phyloP scores from a whole-genome alignment of 1,139 yeast species.

The Taphrina sp. region DNA sequence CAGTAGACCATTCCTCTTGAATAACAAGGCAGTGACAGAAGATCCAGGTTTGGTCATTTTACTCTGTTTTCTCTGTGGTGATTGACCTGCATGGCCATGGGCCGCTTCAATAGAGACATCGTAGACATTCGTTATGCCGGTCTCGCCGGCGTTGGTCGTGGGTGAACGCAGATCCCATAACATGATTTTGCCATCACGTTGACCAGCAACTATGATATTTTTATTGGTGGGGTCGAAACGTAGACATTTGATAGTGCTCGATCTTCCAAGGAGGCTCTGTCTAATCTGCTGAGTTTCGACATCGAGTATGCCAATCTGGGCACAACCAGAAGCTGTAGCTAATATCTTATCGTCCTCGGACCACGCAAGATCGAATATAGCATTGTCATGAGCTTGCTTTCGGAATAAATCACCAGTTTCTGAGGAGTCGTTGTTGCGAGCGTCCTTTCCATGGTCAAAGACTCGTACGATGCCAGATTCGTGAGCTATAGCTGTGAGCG shows the following conservation, averaged over 20 bases:
- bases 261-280: slow-evolving; percentile 10
- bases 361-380: slow-evolving; percentile 31
- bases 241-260: slow-evolving; percentile 26
- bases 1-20: slow-evolving; percentile 7
- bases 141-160: neutral
- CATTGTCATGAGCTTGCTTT: slow-evolving; percentile 26
- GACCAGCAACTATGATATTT: slow-evolving; percentile 17
- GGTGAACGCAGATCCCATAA: slow-evolving; percentile 33
- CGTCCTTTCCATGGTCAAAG: slow-evolving; percentile 10
- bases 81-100: slow-evolving; percentile 1
- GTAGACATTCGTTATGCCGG: neutral
- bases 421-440: neutral
- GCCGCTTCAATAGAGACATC: slow-evolving; percentile 5
- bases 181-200: slow-evolving; percentile 31
- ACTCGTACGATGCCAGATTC: slow-evolving; percentile 30
- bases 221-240: slow-evolving; percentile 24
- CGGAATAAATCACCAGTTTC: slow-evolving; percentile 1
- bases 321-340: slow-evolving; percentile 32
- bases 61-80: neutral
- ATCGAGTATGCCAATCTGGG: slow-evolving; percentile 22
- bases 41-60: slow-evolving; percentile 10
- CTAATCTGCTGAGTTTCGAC: slow-evolving; percentile 21
- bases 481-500: slow-evolving; percentile 28
- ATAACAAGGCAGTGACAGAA: slow-evolving; percentile 11
- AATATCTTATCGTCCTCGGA: slow-evolving; percentile 30